Base-by-base conservation (phyloP, 2,329 filamentous ascomycete species). In the Setomelanomma holmii region DNA sequence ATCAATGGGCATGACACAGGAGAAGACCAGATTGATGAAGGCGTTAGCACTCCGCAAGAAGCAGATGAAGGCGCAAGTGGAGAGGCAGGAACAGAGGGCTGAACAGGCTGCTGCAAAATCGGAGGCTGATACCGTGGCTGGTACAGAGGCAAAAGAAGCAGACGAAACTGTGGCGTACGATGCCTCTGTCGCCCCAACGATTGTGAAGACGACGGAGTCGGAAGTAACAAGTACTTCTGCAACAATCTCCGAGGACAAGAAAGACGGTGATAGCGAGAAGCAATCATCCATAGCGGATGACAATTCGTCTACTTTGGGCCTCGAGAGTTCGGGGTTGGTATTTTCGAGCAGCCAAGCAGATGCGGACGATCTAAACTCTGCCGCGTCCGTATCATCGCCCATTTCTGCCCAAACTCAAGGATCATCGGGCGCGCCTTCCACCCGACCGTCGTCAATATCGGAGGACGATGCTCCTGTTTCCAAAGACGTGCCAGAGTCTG, bases 21-120 rank as follows among this genome's bases (percentile, higher is more conserved):
- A 99, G 74, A 98, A 96, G 78, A 86, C 90, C 55, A 84, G 95
- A 48, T 80, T 99, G 57, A 93, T 96, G 90, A 97, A 96, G 78
- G 95, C 95, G 6, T 83, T 97, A 77, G 90, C 97, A 74, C 76
- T 97, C 62, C 85, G 93, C 45, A 95, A 96, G 75, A 91, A 89
- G 76, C 92, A 91, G 73, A 86, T 88, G 68, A 75, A 74, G 44
- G 69, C 66, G 19, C 59, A 70, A 53, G 65, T 74, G 50, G 63
- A 66, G 59, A 66, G 71, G 55, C 51, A 73, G 50, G 60, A 56
- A 34, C 64, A 56, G 30, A 45, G 62, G 51, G 53, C 51, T 35
- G 55, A 55, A 17, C 53, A 54, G 7, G 54, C 54, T 20, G 57
- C 58, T 20, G 63, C 51, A 24, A 49, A 44, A 14, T 49, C 49